Evolutionary conservation across 352 stramenopile genomes (phyloP), one percentile per base, ranked within the genome.

Genomic region (Phytophthora fragariaefolia): DNA sequence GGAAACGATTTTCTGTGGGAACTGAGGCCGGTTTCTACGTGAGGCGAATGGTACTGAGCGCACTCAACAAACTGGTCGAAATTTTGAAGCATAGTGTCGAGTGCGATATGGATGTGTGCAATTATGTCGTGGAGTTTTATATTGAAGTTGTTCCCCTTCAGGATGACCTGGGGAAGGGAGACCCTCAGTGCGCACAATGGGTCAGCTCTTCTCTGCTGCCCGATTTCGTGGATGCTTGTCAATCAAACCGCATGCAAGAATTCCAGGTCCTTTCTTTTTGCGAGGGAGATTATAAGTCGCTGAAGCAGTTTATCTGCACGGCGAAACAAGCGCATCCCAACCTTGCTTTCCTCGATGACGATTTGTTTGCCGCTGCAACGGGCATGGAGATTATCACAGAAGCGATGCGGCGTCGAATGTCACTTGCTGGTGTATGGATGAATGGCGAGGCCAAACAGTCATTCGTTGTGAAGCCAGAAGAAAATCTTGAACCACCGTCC

Each of bases 371-470:
- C 2, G 76, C 83, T 32, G 82, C 81, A 3, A 79, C 76, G 17
- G 85, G 85, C 1, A 87, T 94, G 47, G 85, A 94, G 51, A 89
- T 92, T 40, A 94, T 94, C 17, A 82, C 83, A 0, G 82, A 92
- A 58, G 77, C 66, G 43, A 92, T 93, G 83, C 80, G 86, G 2
- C 74, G 83, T 17, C 82, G 86, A 18, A 62, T 95, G 51, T 93
- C 83, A 20, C 80, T 93, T 28, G 86, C 86, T 53, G 86, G 86
- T 36, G 81, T 95, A 23, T 95, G 84, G 86, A 78, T 22, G 23
- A 80, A 69, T 23, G 74, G 72, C 34, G 82, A 90, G 27, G 56
- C 69, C 15, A 87, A 83, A 48, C 82, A 82, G 24, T 89, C 83
- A 15, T 92, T 86, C 56, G 65, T 91, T 17, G 83, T 92, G 12